These are phyloP conservation scores for Clohesyomyces aquaticus DNA, from an alignment of 495 filamentous ascomycete genomes.

Conservation along the genomic window DNA sequence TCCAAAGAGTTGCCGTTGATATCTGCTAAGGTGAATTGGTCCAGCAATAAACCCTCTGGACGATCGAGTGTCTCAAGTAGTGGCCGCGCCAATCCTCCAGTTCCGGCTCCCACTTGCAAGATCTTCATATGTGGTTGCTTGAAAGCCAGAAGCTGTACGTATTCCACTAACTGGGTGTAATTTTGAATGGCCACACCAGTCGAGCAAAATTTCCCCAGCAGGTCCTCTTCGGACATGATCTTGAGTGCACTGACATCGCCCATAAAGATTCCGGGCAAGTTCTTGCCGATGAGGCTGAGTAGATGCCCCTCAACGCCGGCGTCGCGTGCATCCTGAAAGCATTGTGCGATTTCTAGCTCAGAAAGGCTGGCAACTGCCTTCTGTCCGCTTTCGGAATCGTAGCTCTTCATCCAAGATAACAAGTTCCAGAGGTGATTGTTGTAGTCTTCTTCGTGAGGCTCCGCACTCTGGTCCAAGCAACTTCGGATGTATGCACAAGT, in stretches of 20 bases:
- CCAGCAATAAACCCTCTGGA: background rate
- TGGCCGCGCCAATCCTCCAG: constrained; percentile 7
- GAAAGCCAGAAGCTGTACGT: constrained; percentile 2
- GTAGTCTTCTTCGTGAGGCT: too few relatives aligned
- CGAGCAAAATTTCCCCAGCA: background rate
- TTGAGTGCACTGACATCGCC: background rate
- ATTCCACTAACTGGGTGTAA: constrained; percentile 2
- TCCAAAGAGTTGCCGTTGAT: constrained; percentile 16
- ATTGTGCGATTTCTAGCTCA: too few relatives aligned
- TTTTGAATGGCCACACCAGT: background rate
- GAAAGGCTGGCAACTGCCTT: too few relatives aligned
- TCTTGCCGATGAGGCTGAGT: background rate
- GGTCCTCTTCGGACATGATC: constrained; percentile 2
- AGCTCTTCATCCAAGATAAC: too few relatives aligned
- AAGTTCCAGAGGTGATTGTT: too few relatives aligned
- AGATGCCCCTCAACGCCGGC: constrained; percentile 5
- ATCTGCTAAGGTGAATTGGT: constrained; percentile 15
- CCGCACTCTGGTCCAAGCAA: too few relatives aligned
- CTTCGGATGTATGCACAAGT: too few relatives aligned
- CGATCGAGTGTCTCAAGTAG: background rate
- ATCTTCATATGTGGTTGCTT: constrained; percentile 19
- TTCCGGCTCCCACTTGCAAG: constrained; percentile 20
- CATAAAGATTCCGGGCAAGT: background rate
- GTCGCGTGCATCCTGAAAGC: background rate
- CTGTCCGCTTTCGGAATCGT: too few relatives aligned